These are phyloP conservation scores for Phoenix dactylifera DNA, from an alignment of 176 grass and related monocot species.

Conservation along the genomic window DNA sequence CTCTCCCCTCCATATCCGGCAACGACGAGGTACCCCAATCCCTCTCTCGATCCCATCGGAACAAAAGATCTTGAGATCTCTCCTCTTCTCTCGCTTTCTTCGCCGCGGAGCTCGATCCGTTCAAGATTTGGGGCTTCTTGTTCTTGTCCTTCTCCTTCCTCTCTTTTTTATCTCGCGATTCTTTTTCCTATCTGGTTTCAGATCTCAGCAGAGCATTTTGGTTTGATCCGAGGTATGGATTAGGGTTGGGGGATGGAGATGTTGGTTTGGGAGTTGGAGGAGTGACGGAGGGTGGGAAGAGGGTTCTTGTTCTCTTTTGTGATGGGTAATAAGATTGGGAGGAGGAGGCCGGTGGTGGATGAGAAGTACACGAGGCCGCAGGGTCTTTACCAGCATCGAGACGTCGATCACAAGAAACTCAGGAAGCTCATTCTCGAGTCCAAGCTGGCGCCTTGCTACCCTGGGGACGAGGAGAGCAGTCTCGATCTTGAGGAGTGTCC, in stretches of 20 bases:
- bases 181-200: too few relatives aligned
- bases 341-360: constrained; percentile 69
- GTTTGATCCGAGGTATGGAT: constrained; percentile 1
- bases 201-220: too few relatives aligned
- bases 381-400: constrained; percentile 79
- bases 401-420: constrained; percentile 95
- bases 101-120: too few relatives aligned
- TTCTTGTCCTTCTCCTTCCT: too few relatives aligned
- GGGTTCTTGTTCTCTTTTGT: background rate
- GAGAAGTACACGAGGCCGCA: constrained; percentile 86
- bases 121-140: too few relatives aligned
- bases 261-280: background rate
- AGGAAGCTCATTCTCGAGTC: constrained; percentile 96
- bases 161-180: too few relatives aligned
- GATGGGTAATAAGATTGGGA: constrained; percentile 96
- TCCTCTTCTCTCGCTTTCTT: too few relatives aligned
- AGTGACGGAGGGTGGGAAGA: background rate
- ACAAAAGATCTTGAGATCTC: too few relatives aligned
- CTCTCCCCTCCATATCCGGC: background rate
- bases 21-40: background rate
- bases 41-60: too few relatives aligned
- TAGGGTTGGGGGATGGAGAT: background rate
- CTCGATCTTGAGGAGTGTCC: constrained; percentile 88
- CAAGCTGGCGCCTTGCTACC: constrained; percentile 95
- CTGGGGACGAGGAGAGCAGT: constrained; percentile 52